A percentile compares a stretch with the other conserved stretches of the same genome.
Conservation (phyloP, 495 filamentous ascomycete species). For the Aspergillus egyptiacus region DNA sequence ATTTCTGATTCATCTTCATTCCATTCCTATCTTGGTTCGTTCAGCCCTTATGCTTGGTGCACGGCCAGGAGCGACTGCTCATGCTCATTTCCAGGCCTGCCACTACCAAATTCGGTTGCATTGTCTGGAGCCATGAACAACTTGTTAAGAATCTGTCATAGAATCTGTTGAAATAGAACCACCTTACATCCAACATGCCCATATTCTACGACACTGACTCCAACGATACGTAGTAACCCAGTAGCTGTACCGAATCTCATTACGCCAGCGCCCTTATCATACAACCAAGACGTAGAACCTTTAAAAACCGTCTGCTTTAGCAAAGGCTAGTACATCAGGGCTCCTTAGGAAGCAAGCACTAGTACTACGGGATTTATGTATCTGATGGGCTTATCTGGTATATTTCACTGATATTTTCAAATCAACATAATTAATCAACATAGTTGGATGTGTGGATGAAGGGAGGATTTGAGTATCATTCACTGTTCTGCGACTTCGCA, state of each 20-base stretch:
- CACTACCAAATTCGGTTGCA: slow-evolving; percentile 2
- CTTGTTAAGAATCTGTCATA: slow-evolving; percentile 4
- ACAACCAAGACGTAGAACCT: too few species aligned
- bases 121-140: background rate
- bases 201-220: background rate
- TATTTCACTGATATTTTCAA: too few species aligned
- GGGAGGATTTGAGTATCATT: too few species aligned
- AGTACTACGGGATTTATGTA: too few species aligned
- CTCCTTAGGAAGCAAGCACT: too few species aligned
- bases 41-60: slow-evolving; percentile 5
- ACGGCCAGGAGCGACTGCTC: slow-evolving; percentile 5
- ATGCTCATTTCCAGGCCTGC: slow-evolving; percentile 1
- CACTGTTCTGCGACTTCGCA: background rate
- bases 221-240: background rate
- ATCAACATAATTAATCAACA: too few species aligned
- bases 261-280: too few species aligned
- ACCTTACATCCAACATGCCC: background rate
- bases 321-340: too few species aligned
- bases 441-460: too few species aligned
- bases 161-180: slow-evolving; percentile 9
- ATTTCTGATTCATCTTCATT: slow-evolving; percentile 3
- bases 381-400: too few species aligned
- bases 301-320: too few species aligned
- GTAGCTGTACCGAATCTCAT: too few species aligned
- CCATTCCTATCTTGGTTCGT: slow-evolving; percentile 7